Conservation (phyloP, 2,329 filamentous ascomycete species). For the Scedosporium aurantiacum region DNA sequence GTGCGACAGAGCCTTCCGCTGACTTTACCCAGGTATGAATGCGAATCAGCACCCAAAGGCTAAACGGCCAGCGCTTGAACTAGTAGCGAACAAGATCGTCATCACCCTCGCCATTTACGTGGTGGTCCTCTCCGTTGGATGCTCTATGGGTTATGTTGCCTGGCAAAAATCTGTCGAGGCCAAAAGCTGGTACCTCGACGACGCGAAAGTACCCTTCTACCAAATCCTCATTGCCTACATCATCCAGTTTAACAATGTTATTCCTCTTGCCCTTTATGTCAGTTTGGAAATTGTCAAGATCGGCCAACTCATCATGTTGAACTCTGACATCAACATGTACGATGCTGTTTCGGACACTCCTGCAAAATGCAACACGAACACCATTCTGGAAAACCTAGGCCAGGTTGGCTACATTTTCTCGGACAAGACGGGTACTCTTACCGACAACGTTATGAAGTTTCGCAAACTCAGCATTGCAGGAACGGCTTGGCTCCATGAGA, state of each 20-base stretch:
- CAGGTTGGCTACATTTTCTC: conserved; percentile 87
- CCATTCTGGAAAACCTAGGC: conserved; percentile 86
- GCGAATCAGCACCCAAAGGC: conserved; percentile 78
- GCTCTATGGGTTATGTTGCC: conserved; percentile 69
- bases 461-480: conserved; percentile 84
- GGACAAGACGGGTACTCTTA: conserved; percentile 89
- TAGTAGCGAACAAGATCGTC: conserved; percentile 69
- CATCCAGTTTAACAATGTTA: conserved; percentile 95
- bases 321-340: conserved; percentile 81
- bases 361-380: conserved; percentile 82
- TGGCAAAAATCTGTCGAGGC: conserved; percentile 61
- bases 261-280: conserved; percentile 83
- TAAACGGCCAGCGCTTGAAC: conserved; percentile 69
- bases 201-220: conserved; percentile 62
- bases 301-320: conserved; percentile 65
- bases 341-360: conserved; percentile 75
- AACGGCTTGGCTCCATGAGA: conserved; percentile 78
- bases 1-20: background rate
- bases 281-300: conserved; percentile 82
- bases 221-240: conserved; percentile 82
- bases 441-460: conserved; percentile 93
- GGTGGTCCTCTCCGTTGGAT: conserved; percentile 64
- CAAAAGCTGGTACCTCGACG: conserved; percentile 63
- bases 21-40: conserved; percentile 47
- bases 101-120: conserved; percentile 73